Evolutionary conservation across 2,329 filamentous ascomycete genomes (phyloP).

Genomic region (Pseudogymnoascus sp.): DNA sequence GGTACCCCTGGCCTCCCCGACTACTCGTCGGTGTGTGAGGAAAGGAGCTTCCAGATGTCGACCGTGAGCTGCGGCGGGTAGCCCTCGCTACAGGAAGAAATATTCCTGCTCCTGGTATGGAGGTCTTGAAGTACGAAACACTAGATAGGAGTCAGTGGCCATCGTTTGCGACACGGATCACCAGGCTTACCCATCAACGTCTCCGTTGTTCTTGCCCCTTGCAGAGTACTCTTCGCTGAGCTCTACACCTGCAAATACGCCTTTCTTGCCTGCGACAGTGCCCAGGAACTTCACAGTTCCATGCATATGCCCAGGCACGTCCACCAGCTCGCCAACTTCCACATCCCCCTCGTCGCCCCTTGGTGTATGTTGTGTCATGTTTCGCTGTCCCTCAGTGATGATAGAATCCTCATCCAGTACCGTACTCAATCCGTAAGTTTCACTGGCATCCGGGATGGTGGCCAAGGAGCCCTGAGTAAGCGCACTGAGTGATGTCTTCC

Average conservation of each 20-base stretch:
- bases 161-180: constrained; percentile 12
- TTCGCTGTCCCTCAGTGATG: constrained; percentile 27
- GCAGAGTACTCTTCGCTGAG: constrained; percentile 70
- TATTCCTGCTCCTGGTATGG: constrained; percentile 74
- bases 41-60: constrained; percentile 43
- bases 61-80: constrained; percentile 53
- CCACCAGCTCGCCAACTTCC: constrained; percentile 72
- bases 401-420: constrained; percentile 36
- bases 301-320: constrained; percentile 88
- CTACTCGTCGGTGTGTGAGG: constrained; percentile 59
- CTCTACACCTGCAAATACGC: constrained; percentile 87
- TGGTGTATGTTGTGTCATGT: constrained; percentile 48
- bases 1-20: constrained; percentile 40
- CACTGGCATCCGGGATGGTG: constrained; percentile 57
- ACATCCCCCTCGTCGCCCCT: constrained; percentile 47
- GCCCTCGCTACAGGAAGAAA: constrained; percentile 85
- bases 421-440: constrained; percentile 52
- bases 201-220: constrained; percentile 89
- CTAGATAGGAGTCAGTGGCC: constrained; percentile 32
- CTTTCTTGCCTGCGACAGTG: constrained; percentile 77
- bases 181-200: constrained; percentile 76
- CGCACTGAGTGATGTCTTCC: constrained; percentile 64
- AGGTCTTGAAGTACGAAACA: constrained; percentile 73
- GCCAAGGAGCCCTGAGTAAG: constrained; percentile 57
- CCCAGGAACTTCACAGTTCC: constrained; percentile 87